Percentiles rank a stretch among this genome's conserved stretches.
Conservation (phyloP, 805 yeast species). For the Saturnispora diversa region DNA sequence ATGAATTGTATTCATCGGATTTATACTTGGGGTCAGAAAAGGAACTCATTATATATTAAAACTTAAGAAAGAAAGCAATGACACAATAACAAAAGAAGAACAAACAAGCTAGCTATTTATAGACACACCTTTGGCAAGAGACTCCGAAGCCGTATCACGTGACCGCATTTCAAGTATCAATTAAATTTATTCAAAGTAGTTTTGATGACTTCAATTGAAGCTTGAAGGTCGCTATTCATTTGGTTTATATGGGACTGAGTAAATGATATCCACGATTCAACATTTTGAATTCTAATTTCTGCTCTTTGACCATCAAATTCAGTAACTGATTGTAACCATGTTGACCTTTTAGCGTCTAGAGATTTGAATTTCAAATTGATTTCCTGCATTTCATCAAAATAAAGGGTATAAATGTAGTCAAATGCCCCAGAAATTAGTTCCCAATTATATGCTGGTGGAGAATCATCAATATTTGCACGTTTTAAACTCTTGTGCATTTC, state of each 20-base stretch:
- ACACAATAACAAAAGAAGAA: too few species aligned
- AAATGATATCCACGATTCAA: conserved; percentile 18
- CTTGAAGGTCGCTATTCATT: conserved; percentile 15
- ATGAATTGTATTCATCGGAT: conserved; percentile 43
- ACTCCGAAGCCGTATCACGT: too few species aligned
- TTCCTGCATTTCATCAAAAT: conserved; percentile 18
- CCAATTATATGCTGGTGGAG: conserved; percentile 23
- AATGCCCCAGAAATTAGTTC: conserved; percentile 18
- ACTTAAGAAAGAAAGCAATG: too few species aligned
- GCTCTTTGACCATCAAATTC: conserved; percentile 22
- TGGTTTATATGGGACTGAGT: conserved; percentile 15
- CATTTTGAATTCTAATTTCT: conserved; percentile 12
- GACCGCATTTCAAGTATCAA: too few species aligned
- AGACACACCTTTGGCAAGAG: too few species aligned
- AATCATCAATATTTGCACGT: conserved; percentile 7
- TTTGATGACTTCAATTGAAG: conserved; percentile 20
- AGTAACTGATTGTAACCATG: conserved; percentile 24
- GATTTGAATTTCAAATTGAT: conserved; percentile 19
- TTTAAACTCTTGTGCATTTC: conserved; percentile 5
- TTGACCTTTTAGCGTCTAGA: conserved; percentile 18
- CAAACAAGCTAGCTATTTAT: too few species aligned
- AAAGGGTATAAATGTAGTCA: conserved; percentile 19
- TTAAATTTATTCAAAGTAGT: conserved; percentile 17
- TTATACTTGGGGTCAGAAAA: too few species aligned
- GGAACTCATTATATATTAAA: too few species aligned